These are phyloP conservation scores for Mycena chlorophos DNA, from an alignment of 768 basidiomycete species.

Conservation along the genomic window DNA sequence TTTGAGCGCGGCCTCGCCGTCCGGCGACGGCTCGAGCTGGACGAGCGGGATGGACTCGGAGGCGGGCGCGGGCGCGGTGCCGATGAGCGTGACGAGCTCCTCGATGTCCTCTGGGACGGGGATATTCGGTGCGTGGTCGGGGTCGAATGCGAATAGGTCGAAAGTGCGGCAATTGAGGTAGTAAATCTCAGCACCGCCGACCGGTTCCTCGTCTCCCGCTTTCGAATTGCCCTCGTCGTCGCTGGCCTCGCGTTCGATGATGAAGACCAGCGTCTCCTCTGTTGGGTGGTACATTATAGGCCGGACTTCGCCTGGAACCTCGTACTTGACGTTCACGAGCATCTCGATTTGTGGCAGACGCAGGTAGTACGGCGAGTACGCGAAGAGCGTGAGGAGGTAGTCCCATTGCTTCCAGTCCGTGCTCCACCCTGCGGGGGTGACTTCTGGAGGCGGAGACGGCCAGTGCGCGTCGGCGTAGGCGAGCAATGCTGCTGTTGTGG, in stretches of 20 bases:
- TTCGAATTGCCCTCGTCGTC: neutral
- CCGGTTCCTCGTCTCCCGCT: neutral
- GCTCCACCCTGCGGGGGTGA: constrained; percentile 33
- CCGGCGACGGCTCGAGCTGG: constrained; percentile 24
- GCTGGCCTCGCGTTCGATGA: constrained; percentile 12
- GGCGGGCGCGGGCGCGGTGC: neutral
- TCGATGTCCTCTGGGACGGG: constrained; percentile 5
- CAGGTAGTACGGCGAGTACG: constrained; percentile 36
- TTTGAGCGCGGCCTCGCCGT: constrained; percentile 29
- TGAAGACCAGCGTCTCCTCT: constrained; percentile 26
- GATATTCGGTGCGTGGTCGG: neutral
- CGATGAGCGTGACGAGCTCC: constrained; percentile 13
- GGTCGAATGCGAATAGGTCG: constrained; percentile 9
- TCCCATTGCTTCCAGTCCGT: constrained; percentile 31
- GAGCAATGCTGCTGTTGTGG: constrained; percentile 13
- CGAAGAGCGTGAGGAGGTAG: constrained; percentile 34
- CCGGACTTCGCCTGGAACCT: constrained; percentile 32
- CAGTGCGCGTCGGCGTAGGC: constrained; percentile 27
- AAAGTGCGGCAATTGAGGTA: constrained; percentile 17
- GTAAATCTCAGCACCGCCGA: constrained; percentile 5
- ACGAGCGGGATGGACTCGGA: constrained; percentile 9
- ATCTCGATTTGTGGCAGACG: constrained; percentile 38
- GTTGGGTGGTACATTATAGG: constrained; percentile 33
- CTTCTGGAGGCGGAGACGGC: constrained; percentile 22
- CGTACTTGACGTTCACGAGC: constrained; percentile 34